phyloP scores from a whole-genome alignment of 495 filamentous ascomycete genomes.

The Emericellopsis terricola region DNA sequence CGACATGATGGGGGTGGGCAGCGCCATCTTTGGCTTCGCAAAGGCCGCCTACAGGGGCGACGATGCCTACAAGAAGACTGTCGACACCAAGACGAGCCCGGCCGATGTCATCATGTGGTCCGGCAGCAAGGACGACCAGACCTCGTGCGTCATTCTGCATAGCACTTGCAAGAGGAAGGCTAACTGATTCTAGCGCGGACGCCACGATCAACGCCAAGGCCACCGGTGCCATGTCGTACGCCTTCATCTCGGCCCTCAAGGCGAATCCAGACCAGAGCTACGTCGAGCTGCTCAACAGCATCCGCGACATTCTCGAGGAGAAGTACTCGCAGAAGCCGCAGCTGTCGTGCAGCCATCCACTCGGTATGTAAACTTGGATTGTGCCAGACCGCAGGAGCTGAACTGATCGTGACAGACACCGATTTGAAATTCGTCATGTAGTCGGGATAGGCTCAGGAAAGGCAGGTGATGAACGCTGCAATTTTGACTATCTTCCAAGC shows the following conservation, averaged over 20 bases:
- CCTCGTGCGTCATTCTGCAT: slow-evolving; percentile 41
- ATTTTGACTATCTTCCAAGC: no score
- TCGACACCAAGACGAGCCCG: slow-evolving; percentile 80
- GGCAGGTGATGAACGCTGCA: no score
- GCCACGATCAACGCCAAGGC: slow-evolving; percentile 56
- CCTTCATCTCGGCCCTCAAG: slow-evolving; percentile 78
- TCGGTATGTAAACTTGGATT: no score
- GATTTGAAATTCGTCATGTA: no score
- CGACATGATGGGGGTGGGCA: slow-evolving; percentile 62
- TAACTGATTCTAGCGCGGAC: slow-evolving; percentile 29
- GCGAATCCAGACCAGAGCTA: slow-evolving; percentile 95
- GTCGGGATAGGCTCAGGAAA: no score
- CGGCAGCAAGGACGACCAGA: slow-evolving; percentile 89
- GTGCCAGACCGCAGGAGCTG: no score
- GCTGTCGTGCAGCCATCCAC: slow-evolving; percentile 85
- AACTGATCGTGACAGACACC: no score
- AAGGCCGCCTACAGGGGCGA: slow-evolving; percentile 79
- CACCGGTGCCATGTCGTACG: slow-evolving; percentile 93
- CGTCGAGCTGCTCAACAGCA: slow-evolving; percentile 80
- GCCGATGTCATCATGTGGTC: slow-evolving; percentile 99
- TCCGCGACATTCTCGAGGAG: slow-evolving; percentile 66
- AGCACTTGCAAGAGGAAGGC: slow-evolving; percentile 4
- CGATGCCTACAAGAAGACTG: slow-evolving; percentile 63
- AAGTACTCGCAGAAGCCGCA: slow-evolving; percentile 96
- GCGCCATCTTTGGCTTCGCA: slow-evolving; percentile 55